phyloP scores from a whole-genome alignment of 2,329 filamentous ascomycete species.

The Dothideomycetes sp. region DNA sequence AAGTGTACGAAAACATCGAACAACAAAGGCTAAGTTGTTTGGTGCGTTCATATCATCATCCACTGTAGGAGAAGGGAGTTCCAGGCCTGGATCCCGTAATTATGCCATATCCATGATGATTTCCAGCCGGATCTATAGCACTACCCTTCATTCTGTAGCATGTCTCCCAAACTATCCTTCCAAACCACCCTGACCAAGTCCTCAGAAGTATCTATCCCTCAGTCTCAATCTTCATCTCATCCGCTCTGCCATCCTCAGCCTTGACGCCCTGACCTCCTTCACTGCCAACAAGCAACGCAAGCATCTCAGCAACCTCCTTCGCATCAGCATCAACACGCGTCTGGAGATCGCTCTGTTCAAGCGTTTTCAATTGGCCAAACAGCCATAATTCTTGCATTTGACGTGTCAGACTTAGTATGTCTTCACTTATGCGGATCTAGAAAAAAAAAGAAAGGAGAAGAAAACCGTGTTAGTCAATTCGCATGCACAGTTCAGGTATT shows the following conservation, averaged over 20 bases:
- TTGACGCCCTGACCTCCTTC: slow-evolving; percentile 2
- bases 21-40: no score
- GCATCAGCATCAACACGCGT: slow-evolving; percentile 39
- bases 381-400: slow-evolving; percentile 59
- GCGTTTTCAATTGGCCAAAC: slow-evolving; percentile 53
- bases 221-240: neutral
- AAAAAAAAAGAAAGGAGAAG: neutral
- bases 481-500: no score
- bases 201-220: no score
- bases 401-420: slow-evolving; percentile 51
- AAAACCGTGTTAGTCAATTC: neutral
- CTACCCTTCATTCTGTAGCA: no score
- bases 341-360: slow-evolving; percentile 36
- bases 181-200: no score
- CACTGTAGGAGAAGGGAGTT: no score
- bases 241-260: neutral
- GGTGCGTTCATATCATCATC: no score
- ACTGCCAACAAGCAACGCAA: slow-evolving; percentile 21
- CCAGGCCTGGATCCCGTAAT: no score
- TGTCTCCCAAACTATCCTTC: no score
- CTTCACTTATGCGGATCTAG: slow-evolving; percentile 53
- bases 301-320: slow-evolving; percentile 36
- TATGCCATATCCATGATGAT: no score
- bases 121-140: no score
- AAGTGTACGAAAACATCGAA: no score